Percentiles rank a stretch among this genome's conserved stretches.
phyloP scores from a whole-genome alignment of 257 asterid genomes.

The Ilex aquifolium region DNA sequence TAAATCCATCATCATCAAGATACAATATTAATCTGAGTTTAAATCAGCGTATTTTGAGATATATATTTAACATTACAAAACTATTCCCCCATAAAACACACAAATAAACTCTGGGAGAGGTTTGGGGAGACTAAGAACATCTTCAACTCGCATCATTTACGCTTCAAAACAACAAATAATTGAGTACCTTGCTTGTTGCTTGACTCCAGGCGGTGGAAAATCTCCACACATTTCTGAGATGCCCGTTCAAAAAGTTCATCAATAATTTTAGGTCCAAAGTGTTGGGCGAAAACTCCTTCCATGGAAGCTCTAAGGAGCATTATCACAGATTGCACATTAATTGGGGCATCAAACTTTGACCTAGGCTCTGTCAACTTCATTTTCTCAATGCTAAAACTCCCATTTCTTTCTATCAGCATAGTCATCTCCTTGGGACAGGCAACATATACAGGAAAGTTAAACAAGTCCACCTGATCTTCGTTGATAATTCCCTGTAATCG shows the following conservation, averaged over 20 bases:
- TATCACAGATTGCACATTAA: conserved; percentile 1
- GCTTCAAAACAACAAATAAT: conserved; percentile 23
- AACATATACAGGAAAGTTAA: conserved; percentile 44
- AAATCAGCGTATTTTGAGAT: too few species aligned
- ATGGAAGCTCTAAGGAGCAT: conserved; percentile 19
- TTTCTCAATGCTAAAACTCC: conserved; percentile 31
- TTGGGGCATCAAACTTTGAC: conserved; percentile 1
- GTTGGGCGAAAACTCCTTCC: conserved; percentile 14
- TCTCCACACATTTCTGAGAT: conserved; percentile 12
- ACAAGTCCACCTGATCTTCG: conserved; percentile 35
- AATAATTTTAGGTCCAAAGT: conserved; percentile 16
- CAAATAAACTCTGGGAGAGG: too few species aligned
- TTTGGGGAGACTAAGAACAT: too few species aligned
- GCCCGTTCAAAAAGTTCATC: conserved; percentile 19
- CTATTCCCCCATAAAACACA: too few species aligned
- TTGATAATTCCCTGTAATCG: conserved; percentile 29
- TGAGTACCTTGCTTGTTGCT: conserved; percentile 6
- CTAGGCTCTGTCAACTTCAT: conserved; percentile 20
- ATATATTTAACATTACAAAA: too few species aligned
- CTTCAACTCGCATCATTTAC: conserved; percentile 6
- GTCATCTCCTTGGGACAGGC: conserved; percentile 35
- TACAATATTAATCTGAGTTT: too few species aligned
- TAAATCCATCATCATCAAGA: too few species aligned
- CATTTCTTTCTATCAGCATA: conserved; percentile 22
- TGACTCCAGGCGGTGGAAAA: conserved; percentile 4